phyloP scores from a whole-genome alignment of 495 filamentous ascomycete species.

The Usnea hakonensis region DNA sequence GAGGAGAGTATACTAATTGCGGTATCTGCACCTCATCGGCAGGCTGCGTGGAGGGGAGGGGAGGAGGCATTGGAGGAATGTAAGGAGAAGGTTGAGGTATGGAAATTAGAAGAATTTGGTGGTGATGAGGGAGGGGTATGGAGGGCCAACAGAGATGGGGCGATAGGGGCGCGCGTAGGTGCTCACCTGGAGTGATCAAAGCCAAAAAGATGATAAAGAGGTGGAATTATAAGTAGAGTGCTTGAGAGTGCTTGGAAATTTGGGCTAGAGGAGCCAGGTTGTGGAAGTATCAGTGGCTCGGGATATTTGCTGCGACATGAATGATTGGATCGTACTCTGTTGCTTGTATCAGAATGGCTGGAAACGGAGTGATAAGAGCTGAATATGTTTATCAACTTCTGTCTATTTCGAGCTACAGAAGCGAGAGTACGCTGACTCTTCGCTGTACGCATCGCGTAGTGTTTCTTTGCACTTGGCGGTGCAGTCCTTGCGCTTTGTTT shows the following conservation, averaged over 20 bases:
- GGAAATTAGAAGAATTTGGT: slow-evolving; percentile 90
- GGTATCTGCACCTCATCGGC: slow-evolving; percentile 77
- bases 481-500: too few species aligned
- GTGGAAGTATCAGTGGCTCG: neutral
- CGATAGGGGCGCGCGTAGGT: slow-evolving; percentile 31
- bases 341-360: neutral
- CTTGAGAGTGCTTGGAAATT: neutral
- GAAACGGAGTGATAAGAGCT: neutral
- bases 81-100: slow-evolving; percentile 83
- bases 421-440: too few species aligned
- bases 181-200: neutral
- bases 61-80: slow-evolving; percentile 85
- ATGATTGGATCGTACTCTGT: neutral
- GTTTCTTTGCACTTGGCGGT: too few species aligned
- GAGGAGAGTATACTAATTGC: slow-evolving; percentile 92
- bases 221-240: neutral
- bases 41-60: slow-evolving; percentile 78
- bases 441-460: too few species aligned
- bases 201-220: neutral
- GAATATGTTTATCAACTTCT: too few species aligned
- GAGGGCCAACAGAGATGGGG: slow-evolving; percentile 83
- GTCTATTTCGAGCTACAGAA: too few species aligned
- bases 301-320: neutral
- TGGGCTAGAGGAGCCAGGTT: neutral
- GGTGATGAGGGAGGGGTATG: slow-evolving; percentile 70